phyloP scores from a whole-genome alignment of 129 eudicot genomes.

The Erigeron canadensis region DNA sequence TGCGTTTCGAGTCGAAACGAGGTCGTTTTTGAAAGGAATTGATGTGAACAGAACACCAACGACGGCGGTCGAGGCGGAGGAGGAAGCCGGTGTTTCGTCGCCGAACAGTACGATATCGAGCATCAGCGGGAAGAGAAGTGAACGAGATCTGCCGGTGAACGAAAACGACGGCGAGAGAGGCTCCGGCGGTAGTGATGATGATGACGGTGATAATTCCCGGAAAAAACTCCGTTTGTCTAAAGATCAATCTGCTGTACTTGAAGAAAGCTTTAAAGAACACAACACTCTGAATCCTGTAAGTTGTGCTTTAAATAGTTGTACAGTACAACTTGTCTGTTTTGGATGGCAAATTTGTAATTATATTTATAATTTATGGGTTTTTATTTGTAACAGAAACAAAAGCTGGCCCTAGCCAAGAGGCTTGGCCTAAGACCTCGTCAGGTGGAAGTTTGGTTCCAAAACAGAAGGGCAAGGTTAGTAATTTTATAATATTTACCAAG shows the following conservation, averaged over 20 bases:
- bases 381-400: conserved; percentile 68
- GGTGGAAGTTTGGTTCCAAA: conserved; percentile 98
- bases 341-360: not conserved
- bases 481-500: not conserved
- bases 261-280: conserved; percentile 95
- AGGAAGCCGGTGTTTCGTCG: conserved; percentile 80
- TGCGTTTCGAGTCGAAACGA: conserved; percentile 52
- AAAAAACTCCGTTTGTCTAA: conserved; percentile 86
- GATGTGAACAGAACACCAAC: conserved; percentile 81
- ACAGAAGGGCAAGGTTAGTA: conserved; percentile 94
- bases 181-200: conserved; percentile 77
- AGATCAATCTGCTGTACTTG: conserved; percentile 89
- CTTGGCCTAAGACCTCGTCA: conserved; percentile 90
- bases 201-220: conserved; percentile 78
- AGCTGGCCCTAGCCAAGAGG: conserved; percentile 71
- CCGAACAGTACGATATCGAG: conserved; percentile 95
- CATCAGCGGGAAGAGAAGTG: conserved; percentile 84
- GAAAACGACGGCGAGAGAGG: conserved; percentile 61
- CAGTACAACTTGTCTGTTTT: not conserved
- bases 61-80: conserved; percentile 56
- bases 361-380: conserved; percentile 1
- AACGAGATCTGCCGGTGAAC: conserved; percentile 46
- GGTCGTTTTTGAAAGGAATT: conserved; percentile 81
- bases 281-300: conserved; percentile 93
- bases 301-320: conserved; percentile 9